Evolutionary conservation across 2,329 filamentous ascomycete genomes (phyloP).

Genomic region (Alternaria angustiovoidea): DNA sequence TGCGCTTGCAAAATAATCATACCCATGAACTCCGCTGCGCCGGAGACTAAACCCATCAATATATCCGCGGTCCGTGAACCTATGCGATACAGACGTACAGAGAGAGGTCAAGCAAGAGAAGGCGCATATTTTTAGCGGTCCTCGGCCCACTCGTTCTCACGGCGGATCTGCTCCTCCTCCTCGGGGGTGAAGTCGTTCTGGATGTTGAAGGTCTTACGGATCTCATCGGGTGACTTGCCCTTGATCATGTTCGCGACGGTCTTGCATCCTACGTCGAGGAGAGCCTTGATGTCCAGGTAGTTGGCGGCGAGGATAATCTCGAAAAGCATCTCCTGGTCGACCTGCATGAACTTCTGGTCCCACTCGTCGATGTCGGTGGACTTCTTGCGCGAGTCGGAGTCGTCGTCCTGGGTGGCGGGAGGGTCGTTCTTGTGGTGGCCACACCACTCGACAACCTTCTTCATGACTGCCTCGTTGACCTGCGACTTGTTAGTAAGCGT

Average conservation of each 20-base stretch:
- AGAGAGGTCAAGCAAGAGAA: conserved; percentile 1
- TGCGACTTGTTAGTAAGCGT: conserved; percentile 44
- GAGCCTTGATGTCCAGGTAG: conserved; percentile 98
- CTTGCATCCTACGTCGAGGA: conserved; percentile 98
- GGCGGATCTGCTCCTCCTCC: conserved; percentile 90
- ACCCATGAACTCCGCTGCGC: conserved; percentile 22
- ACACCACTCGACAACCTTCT: conserved; percentile 99
- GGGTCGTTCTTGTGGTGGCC: conserved; percentile 93
- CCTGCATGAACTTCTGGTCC: conserved; percentile 99
- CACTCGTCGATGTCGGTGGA: conserved; percentile 99
- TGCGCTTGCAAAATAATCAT: conserved; percentile 11
- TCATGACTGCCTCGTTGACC: conserved; percentile 91
- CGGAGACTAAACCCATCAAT: conserved; percentile 12
- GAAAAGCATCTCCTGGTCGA: conserved; percentile 99
- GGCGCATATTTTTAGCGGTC: conserved; percentile 41
- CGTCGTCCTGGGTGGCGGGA: conserved; percentile 80
- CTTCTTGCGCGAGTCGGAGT: conserved; percentile 95
- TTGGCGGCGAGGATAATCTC: conserved; percentile 98
- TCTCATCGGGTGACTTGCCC: conserved; percentile 99
- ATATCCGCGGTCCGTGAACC: conserved; percentile 3
- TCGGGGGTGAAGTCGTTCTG: conserved; percentile 99
- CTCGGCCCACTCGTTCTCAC: conserved; percentile 63
- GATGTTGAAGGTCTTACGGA: conserved; percentile 99
- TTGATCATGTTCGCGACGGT: conserved; percentile 99
- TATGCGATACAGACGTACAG: conserved; percentile 2